These are phyloP conservation scores for Krasilnikovozyma curviuscula DNA, from an alignment of 768 basidiomycete species.

Conservation along the genomic window DNA sequence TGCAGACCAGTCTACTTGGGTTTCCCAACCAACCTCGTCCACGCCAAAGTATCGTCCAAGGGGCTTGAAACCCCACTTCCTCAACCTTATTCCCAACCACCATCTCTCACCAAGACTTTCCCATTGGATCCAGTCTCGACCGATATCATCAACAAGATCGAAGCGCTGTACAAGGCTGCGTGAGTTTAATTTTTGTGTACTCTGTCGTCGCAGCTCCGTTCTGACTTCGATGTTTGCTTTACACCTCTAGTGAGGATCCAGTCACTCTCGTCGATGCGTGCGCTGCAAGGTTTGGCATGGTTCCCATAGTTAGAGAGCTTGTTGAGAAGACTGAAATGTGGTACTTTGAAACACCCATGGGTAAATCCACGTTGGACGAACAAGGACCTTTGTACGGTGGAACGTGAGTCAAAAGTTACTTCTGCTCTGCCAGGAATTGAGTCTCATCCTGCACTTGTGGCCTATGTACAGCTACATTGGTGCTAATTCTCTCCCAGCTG, in stretches of 20 bases:
- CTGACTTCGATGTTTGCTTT: too few relatives aligned
- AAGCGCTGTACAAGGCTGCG: conserved; percentile 24
- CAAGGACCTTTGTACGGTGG: conserved; percentile 56
- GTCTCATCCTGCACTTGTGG: not conserved
- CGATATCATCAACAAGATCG: conserved; percentile 7
- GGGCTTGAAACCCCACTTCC: conserved; percentile 40
- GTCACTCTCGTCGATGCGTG: conserved; percentile 31
- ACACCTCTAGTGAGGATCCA: conserved; percentile 42
- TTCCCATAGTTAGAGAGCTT: conserved; percentile 43
- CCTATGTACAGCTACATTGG: conserved; percentile 51
- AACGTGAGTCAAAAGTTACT: conserved; percentile 32
- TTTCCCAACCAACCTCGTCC: conserved; percentile 65
- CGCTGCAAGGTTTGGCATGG: conserved; percentile 48
- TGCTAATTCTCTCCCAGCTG: conserved; percentile 41
- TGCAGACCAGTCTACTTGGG: conserved; percentile 65
- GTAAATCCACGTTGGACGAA: conserved; percentile 58
- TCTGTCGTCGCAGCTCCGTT: too few relatives aligned
- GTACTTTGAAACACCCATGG: conserved; percentile 24
- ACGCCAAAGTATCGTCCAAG: conserved; percentile 43
- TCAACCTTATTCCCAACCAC: conserved; percentile 5
- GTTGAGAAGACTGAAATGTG: conserved; percentile 41
- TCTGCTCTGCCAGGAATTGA: not conserved
- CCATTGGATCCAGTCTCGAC: too few relatives aligned
- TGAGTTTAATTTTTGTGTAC: too few relatives aligned
- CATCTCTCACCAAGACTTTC: conserved; percentile 3